These are phyloP conservation scores for Colletotrichum eremochloae DNA, from an alignment of 2,329 filamentous ascomycete species.

Conservation along the genomic window DNA sequence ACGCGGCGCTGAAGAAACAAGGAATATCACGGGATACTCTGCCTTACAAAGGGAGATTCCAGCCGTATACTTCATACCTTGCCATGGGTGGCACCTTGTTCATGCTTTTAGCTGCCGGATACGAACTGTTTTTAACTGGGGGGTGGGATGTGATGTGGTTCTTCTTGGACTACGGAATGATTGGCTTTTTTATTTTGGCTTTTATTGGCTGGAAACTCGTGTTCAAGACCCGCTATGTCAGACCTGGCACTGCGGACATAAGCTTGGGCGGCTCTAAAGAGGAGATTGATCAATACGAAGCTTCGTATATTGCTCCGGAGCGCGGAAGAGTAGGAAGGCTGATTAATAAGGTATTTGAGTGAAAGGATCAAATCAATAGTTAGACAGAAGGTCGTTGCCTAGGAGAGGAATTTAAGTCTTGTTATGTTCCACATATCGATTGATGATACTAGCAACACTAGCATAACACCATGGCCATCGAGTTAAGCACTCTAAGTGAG, in stretches of 20 bases:
- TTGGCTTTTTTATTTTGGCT: conserved; percentile 65
- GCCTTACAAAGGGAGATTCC: conserved; percentile 70
- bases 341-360: not conserved
- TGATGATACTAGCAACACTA: no score
- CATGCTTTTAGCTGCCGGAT: conserved; percentile 67
- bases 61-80: conserved; percentile 68
- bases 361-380: not conserved
- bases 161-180: conserved; percentile 69
- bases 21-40: conserved; percentile 60
- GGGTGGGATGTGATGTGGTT: conserved; percentile 63
- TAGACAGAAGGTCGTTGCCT: not conserved
- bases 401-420: not conserved
- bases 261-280: not conserved
- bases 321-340: not conserved
- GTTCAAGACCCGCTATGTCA: conserved; percentile 68
- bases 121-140: conserved; percentile 57
- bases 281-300: not conserved
- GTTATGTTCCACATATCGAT: not conserved
- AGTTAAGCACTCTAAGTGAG: not conserved
- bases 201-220: conserved; percentile 74
- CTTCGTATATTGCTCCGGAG: not conserved
- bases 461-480: not conserved
- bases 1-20: conserved; percentile 64
- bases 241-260: conserved; percentile 68
- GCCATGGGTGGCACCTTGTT: conserved; percentile 57